A percentile compares a stretch with the other conserved stretches of the same genome.
phyloP scores from a whole-genome alignment of 2,329 filamentous ascomycete genomes.

The Pyricularia grisea region DNA sequence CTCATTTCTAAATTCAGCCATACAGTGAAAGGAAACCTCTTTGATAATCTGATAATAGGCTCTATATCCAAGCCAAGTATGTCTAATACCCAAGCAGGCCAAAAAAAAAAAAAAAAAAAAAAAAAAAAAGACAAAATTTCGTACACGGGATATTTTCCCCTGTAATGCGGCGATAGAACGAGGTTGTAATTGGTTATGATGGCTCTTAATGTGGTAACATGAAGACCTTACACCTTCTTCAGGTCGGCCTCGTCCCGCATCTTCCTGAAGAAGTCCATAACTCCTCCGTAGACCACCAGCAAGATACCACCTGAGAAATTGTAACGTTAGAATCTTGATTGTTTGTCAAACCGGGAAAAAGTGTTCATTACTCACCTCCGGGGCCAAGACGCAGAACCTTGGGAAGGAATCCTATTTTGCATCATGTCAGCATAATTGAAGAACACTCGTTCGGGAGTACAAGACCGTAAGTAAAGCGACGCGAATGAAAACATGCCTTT shows the following conservation, averaged over 20 bases:
- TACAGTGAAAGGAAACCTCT: too few species aligned
- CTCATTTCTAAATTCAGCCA: too few species aligned
- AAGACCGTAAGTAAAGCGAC: neutral
- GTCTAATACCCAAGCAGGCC: too few species aligned
- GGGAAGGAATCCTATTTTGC: conserved; percentile 59
- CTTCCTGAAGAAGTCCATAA: conserved; percentile 87
- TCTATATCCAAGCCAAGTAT: too few species aligned
- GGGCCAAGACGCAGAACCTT: conserved; percentile 79
- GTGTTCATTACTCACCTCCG: conserved; percentile 31
- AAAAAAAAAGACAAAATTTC: too few species aligned
- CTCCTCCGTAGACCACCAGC: conserved; percentile 76
- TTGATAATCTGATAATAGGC: too few species aligned
- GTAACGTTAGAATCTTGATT: conserved; percentile 1
- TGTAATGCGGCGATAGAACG: neutral
- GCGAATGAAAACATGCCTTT: conserved; percentile 45
- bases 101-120: too few species aligned
- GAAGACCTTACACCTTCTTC: neutral
- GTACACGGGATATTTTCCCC: too few species aligned
- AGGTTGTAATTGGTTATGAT: neutral
- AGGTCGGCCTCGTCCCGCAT: conserved; percentile 23
- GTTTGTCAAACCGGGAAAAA: conserved; percentile 16
- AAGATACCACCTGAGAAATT: conserved; percentile 54
- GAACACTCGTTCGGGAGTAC: neutral
- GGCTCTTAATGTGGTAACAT: neutral
- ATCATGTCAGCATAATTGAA: neutral